Evolutionary conservation across 345 rosid species (phyloP).

Genomic region (Lenwebbia sp.): DNA sequence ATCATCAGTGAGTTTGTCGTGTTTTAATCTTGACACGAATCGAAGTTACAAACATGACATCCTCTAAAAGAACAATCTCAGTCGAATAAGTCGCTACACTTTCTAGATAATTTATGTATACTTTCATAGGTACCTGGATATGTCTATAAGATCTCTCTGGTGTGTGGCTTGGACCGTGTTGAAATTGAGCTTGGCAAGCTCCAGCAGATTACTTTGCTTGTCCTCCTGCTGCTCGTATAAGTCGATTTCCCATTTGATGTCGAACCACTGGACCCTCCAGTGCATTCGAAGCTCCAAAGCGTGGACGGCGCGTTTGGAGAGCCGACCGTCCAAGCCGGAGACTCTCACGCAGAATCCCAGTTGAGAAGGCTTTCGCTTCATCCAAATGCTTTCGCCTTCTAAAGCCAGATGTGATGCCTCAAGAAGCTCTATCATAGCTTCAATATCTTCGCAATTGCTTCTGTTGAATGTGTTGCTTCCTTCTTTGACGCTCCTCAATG

Average conservation of each 20-base stretch:
- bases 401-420: slow-evolving; percentile 35
- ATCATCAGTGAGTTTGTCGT: background rate
- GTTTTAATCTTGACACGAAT: no score
- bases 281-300: slow-evolving; percentile 30
- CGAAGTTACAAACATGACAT: no score
- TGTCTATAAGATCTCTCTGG: slow-evolving; percentile 28
- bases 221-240: background rate
- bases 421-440: slow-evolving; percentile 23
- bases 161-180: slow-evolving; percentile 35
- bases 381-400: slow-evolving; percentile 22
- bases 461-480: background rate
- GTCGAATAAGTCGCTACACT: no score
- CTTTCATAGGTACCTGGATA: slow-evolving; percentile 17
- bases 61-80: no score
- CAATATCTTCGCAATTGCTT: background rate
- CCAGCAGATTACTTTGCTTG: slow-evolving; percentile 2
- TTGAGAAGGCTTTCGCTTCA: slow-evolving; percentile 13
- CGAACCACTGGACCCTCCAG: slow-evolving; percentile 38
- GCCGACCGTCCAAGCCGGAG: background rate
- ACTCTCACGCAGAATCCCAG: background rate
- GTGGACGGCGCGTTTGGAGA: slow-evolving; percentile 1
- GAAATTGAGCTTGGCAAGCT: slow-evolving; percentile 33
- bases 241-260: slow-evolving; percentile 34
- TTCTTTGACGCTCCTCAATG: slow-evolving; percentile 14
- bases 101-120: no score